A percentile compares a stretch with the other conserved stretches of the same genome.
Evolutionary conservation across 805 yeast genomes (phyloP).

Genomic region (Candida sithepensis): DNA sequence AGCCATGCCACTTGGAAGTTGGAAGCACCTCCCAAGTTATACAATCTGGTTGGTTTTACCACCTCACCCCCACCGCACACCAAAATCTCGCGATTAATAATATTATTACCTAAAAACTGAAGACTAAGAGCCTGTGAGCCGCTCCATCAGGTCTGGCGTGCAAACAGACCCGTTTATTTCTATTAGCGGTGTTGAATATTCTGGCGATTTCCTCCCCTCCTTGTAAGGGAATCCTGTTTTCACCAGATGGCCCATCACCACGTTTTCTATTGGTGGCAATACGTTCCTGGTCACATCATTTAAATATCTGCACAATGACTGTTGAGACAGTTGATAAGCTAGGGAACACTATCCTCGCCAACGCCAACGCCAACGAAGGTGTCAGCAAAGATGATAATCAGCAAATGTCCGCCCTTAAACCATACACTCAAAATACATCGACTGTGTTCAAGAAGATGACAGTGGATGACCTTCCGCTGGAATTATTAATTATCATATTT

Average conservation of each 20-base stretch:
- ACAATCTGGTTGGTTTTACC: no score
- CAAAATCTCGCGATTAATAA: no score
- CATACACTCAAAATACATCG: not conserved
- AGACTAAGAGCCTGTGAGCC: no score
- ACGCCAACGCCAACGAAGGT: not conserved
- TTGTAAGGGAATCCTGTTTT: not conserved
- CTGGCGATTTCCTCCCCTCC: no score
- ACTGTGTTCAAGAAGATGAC: no score
- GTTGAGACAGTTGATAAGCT: conserved; percentile 1
- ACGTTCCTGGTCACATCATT: not conserved
- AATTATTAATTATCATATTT: conserved; percentile 43
- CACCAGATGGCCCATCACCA: not conserved
- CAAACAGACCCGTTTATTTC: no score
- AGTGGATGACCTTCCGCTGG: conserved; percentile 39
- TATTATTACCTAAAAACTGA: no score
- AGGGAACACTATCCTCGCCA: not conserved
- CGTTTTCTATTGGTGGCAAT: not conserved
- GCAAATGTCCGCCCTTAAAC: not conserved
- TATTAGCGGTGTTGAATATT: no score
- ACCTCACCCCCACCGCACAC: not conserved
- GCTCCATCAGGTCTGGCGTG: no score
- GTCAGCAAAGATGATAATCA: not conserved
- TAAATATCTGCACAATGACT: not conserved
- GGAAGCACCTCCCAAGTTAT: no score
- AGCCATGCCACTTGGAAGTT: no score